Evolutionary conservation across 805 yeast genomes (phyloP).

Genomic region (Nadsonia fulvescens): DNA sequence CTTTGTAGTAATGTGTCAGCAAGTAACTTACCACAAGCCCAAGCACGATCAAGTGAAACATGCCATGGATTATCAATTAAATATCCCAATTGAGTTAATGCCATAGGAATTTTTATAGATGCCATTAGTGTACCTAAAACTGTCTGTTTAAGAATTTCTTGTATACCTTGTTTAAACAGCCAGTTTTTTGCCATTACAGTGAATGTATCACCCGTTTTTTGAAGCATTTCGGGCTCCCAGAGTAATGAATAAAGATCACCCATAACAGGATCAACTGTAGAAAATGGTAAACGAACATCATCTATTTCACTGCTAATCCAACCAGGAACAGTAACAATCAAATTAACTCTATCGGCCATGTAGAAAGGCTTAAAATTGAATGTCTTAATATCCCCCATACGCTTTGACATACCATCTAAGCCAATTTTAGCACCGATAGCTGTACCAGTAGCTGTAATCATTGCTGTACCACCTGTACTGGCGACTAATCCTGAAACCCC

Average conservation of each 20-base stretch:
- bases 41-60: constrained; percentile 89
- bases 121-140: constrained; percentile 79
- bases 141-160: constrained; percentile 87
- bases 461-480: constrained; percentile 91
- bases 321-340: constrained; percentile 81
- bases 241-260: constrained; percentile 83
- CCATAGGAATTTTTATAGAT: constrained; percentile 84
- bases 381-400: constrained; percentile 84
- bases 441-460: constrained; percentile 83
- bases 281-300: constrained; percentile 90
- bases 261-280: constrained; percentile 94
- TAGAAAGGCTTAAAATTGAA: constrained; percentile 88
- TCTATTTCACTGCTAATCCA: constrained; percentile 95
- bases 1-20: constrained; percentile 83
- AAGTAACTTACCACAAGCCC: constrained; percentile 82
- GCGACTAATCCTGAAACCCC: constrained; percentile 91
- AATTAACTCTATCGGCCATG: constrained; percentile 72
- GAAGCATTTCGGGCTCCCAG: constrained; percentile 98
- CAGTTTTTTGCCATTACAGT: constrained; percentile 86
- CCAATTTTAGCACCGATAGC: constrained; percentile 86
- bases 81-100: constrained; percentile 72
- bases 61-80: constrained; percentile 95
- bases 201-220: constrained; percentile 91
- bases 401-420: constrained; percentile 58
- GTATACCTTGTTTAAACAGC: constrained; percentile 75